These are phyloP conservation scores for Pseudoneurospora amorphoporcata DNA, from an alignment of 495 filamentous ascomycete species.

Conservation along the genomic window DNA sequence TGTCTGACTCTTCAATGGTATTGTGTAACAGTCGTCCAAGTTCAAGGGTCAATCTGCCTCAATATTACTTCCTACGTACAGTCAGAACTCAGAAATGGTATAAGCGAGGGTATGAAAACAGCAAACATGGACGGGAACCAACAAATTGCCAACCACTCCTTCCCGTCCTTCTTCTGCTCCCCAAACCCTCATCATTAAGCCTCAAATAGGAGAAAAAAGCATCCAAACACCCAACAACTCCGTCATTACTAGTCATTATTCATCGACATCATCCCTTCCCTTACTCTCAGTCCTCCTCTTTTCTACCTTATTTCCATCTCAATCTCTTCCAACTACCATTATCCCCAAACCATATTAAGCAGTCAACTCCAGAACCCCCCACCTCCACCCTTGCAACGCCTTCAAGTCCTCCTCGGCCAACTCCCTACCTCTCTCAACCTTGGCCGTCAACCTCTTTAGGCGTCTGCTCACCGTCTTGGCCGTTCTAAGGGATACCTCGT, in stretches of 20 bases:
- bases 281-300: neutral
- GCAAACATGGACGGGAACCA: neutral
- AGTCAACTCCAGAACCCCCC: constrained; percentile 35
- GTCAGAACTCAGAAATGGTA: neutral
- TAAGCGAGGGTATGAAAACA: neutral
- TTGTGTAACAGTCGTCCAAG: neutral
- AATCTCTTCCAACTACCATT: neutral
- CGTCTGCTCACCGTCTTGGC: constrained; percentile 28
- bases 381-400: constrained; percentile 34
- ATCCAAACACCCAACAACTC: neutral
- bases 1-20: neutral
- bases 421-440: constrained; percentile 31
- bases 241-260: neutral
- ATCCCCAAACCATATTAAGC: neutral
- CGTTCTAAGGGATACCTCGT: constrained; percentile 35
- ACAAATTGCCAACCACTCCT: neutral
- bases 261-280: neutral
- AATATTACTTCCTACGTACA: neutral
- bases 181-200: neutral
- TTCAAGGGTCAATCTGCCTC: neutral
- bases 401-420: constrained; percentile 31
- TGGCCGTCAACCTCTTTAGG: constrained; percentile 28
- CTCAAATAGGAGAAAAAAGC: neutral
- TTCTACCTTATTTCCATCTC: neutral
- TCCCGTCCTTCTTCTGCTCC: neutral